phyloP scores from a whole-genome alignment of 257 asterid species.

The Nicotiana knightiana region DNA sequence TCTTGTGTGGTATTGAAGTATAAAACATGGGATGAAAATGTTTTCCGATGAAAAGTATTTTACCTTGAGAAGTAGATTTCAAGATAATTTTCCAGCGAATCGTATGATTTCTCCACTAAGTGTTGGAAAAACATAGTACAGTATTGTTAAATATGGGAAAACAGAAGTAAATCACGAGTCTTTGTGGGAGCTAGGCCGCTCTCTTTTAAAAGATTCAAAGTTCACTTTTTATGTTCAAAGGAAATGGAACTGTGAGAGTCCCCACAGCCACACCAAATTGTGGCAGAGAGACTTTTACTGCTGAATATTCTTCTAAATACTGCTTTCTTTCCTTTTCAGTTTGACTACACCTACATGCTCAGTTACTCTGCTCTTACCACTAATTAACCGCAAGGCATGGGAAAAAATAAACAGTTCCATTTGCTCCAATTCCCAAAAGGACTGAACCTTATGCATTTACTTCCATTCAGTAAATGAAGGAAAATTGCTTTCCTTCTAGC shows the following conservation, averaged over 20 bases:
- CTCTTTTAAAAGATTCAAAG: not conserved
- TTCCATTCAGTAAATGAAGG: not conserved
- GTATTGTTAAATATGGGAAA: not conserved
- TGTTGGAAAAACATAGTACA: no score
- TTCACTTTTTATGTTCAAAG: not conserved
- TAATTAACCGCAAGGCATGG: not conserved
- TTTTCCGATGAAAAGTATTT: not conserved
- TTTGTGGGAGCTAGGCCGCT: not conserved
- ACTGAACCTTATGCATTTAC: not conserved
- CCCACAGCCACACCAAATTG: conserved; percentile 4
- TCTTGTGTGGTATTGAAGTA: no score
- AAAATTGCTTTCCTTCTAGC: not conserved
- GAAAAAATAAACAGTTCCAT: not conserved
- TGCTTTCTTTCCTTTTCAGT: not conserved
- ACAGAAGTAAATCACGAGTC: not conserved
- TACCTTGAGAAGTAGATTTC: not conserved
- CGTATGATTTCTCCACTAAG: no score
- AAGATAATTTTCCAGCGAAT: not conserved
- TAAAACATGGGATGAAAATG: not conserved
- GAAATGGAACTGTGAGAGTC: not conserved
- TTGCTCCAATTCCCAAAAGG: not conserved
- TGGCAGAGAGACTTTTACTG: not conserved
- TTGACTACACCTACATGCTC: not conserved
- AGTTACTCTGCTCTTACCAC: not conserved
- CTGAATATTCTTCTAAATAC: not conserved